Conservation (phyloP, 225 moss, liverwort and hornwort genomes). For the Rhytidiadelphus loreus region DNA sequence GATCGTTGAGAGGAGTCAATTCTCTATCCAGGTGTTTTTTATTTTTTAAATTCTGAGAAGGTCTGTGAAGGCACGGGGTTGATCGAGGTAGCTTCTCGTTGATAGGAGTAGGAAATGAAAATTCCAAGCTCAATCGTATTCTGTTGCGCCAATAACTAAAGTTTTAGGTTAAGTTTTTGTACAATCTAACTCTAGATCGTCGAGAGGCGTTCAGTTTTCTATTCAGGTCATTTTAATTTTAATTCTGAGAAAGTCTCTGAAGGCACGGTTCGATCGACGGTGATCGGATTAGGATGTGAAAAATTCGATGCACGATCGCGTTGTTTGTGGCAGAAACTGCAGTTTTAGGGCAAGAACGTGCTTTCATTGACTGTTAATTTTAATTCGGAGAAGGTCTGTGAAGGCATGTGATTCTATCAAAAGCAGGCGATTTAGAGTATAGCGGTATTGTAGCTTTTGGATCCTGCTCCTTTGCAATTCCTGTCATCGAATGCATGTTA, state of each 20-base stretch:
- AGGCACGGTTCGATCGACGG: background rate
- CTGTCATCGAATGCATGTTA: background rate
- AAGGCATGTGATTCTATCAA: background rate
- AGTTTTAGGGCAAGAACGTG: background rate
- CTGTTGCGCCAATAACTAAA: background rate
- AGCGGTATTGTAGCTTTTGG: background rate
- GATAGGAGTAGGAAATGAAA: background rate
- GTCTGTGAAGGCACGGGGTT: background rate
- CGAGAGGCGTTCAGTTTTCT: background rate
- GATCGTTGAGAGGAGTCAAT: background rate
- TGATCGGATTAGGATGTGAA: background rate
- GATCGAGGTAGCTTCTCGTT: background rate
- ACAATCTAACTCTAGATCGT: background rate
- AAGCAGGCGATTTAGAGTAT: background rate
- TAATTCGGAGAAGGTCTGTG: background rate
- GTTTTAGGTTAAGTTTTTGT: background rate
- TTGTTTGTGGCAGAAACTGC: background rate
- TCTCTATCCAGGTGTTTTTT: background rate
- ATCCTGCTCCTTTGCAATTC: background rate
- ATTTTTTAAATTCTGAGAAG: background rate
- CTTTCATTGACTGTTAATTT: background rate
- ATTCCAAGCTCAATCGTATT: background rate
- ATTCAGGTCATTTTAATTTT: background rate
- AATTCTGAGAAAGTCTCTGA: background rate
- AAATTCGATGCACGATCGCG: background rate